Evolutionary conservation across 2,329 filamentous ascomycete genomes (phyloP).

Genomic region (Colletotrichum ledebouriae): DNA sequence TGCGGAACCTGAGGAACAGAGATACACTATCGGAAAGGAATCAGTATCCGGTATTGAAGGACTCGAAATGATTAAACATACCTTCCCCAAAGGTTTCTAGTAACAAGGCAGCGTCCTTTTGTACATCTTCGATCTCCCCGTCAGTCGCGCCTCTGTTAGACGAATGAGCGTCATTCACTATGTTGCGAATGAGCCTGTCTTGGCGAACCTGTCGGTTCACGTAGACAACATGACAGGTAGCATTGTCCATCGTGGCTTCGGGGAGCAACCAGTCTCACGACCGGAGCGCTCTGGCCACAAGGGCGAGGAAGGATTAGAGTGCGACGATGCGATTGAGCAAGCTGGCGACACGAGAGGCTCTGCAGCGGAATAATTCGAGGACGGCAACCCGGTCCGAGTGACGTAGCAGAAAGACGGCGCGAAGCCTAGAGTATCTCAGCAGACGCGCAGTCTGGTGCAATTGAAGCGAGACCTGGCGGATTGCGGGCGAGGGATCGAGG

Average conservation of each 20-base stretch:
- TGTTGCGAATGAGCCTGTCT: constrained; percentile 58
- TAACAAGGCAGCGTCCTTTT: constrained; percentile 62
- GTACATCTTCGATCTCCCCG: constrained; percentile 57
- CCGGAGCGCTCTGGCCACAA: constrained; percentile 69
- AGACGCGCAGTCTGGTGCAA: constrained; percentile 21
- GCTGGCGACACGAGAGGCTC: constrained; percentile 1
- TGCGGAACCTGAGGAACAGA: constrained; percentile 66
- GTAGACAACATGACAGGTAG: constrained; percentile 71
- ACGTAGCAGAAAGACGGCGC: constrained; percentile 25
- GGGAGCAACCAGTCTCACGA: constrained; percentile 72
- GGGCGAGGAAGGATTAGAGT: constrained; percentile 43
- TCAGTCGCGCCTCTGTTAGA: constrained; percentile 46
- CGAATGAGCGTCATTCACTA: constrained; percentile 43
- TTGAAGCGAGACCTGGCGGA: background rate
- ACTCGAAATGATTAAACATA: constrained; percentile 50
- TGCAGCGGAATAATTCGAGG: constrained; percentile 35
- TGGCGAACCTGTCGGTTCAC: constrained; percentile 67
- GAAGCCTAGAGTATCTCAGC: constrained; percentile 6
- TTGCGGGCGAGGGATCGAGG: constrained; percentile 20
- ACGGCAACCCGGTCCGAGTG: constrained; percentile 35
- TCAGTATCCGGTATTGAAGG: background rate
- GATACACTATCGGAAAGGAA: constrained; percentile 58
- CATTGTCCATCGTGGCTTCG: constrained; percentile 69
- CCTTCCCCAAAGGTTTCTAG: constrained; percentile 69
- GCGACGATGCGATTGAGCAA: constrained; percentile 24